Base-by-base conservation (phyloP, 768 basidiomycete genomes). In the Kwoniella shandongensis region DNA sequence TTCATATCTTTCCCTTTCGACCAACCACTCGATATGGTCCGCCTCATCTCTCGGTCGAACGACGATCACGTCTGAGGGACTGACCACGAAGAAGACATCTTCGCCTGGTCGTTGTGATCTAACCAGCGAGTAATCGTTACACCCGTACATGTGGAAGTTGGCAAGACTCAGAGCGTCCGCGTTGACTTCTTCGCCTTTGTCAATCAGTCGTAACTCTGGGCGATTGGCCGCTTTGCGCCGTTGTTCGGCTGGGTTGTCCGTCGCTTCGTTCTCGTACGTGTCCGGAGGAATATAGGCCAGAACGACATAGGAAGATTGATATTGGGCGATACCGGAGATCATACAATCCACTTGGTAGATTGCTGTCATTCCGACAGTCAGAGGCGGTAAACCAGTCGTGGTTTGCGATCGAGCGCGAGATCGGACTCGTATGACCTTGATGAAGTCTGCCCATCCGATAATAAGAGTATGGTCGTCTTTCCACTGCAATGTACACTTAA, bases 291-390 rank as follows among this genome's bases (percentile, higher is more conserved):
- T 84, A 73, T 92, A 97, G 0, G 91, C 88, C 53, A 98, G 78
- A n/a, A 96, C 79, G 52, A 99, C 82, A 75, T 91, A 90, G 26
- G 73, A 48, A 62, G 65, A 17, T 67, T 73, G 59, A 75, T 91
- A 89, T 4, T 89, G 88, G 2, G 87, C 83, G 54, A 99, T 85
- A 20, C 93, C 93, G 1, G 92, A 84, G 38, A 98, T 84, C 90
- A 96, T 93, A 73, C 89, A 91, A 74, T 98, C 96, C 44, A 98
- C 80, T 70, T 91, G 87, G 77, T 97, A 91, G 38, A 89, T 86
- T 1, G 88, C 88, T 0, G 89, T 91, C 63, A 97, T 88, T 69
- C 97, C 94, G 50, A 90, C 89, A 4, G 69, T 66, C 0, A 72
- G 51, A 3, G 59, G 55, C 23, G 75, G 70, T 15, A 65, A 45